Evolutionary conservation across 371 early-diverging fungal species (phyloP).

Genomic region (Mucor circinelloides): DNA sequence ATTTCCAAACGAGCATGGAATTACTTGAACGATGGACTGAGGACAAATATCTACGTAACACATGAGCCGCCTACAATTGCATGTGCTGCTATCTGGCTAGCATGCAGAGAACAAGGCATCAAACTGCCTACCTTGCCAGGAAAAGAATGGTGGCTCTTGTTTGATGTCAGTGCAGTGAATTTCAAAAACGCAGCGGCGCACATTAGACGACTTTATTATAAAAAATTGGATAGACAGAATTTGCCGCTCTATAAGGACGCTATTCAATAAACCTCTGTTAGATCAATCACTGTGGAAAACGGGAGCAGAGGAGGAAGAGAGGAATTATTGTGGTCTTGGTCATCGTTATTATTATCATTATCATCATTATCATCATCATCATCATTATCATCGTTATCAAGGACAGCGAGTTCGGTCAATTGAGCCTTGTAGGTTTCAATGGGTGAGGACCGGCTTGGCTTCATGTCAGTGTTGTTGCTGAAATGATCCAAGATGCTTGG

Average conservation of each 20-base stretch:
- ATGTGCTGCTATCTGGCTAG: constrained; percentile 86
- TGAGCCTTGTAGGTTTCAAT: constrained; percentile 23
- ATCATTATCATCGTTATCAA: background rate
- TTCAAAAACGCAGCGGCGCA: constrained; percentile 63
- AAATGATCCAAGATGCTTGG: constrained; percentile 9
- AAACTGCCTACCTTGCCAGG: constrained; percentile 71
- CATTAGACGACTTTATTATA: constrained; percentile 62
- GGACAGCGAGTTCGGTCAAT: background rate
- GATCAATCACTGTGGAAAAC: background rate
- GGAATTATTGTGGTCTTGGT: too few relatives aligned
- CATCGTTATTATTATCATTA: background rate
- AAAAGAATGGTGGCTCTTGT: constrained; percentile 83
- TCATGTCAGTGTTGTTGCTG: background rate
- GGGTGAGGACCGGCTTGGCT: background rate
- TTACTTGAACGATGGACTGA: constrained; percentile 85
- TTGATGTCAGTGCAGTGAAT: constrained; percentile 79
- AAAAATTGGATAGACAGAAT: constrained; percentile 40
- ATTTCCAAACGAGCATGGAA: constrained; percentile 86
- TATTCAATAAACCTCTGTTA: background rate
- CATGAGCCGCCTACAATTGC: constrained; percentile 91
- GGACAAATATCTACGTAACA: constrained; percentile 80
- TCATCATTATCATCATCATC: background rate
- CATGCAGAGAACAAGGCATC: constrained; percentile 67
- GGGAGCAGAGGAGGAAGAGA: background rate
- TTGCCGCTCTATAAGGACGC: constrained; percentile 51